Evolutionary conservation across 345 rosid genomes (phyloP), one percentile per base, ranked within the genome.

Genomic region (Sapria himalayana): DNA sequence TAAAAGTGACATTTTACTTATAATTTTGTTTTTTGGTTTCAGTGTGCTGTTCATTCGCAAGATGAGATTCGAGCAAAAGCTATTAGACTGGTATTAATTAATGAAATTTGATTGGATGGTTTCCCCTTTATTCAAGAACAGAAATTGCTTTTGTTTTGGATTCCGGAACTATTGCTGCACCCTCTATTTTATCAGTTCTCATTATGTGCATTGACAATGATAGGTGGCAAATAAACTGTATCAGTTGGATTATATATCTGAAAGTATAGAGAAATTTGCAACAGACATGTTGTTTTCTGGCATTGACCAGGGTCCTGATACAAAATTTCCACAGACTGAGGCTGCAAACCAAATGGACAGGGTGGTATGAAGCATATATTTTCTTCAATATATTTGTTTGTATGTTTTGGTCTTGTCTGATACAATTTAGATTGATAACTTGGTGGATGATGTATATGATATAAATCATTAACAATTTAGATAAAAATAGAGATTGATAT

Each of bases 161-260:
- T n/a, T n/a, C n/a, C n/a, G n/a, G n/a, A n/a, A n/a, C n/a, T n/a
- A n/a, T n/a, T n/a, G n/a, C n/a, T n/a, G n/a, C n/a, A 19, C 60
- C 12, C 22, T 25, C 43, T 17, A 42, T 37, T 37, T 45, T 19
- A 37, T 16, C 34, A 46, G 17, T 38, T 56, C 50, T 32, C 20
- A 38, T n/a, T n/a, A n/a, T n/a, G 9, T 44, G 23, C 32, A 24
- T 22, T 50, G 16, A 41, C 29, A 4, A 37, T 44, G 47, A 48
- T 56, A 89, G 98, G 98, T 82, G 50, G 76, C 98, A 9, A 89
- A 89, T 66, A 82, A 89, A 71, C 85, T 89, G 45, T 82, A 68
- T 73, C 94, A 66, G 65, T 56, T 89, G 32, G 54, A 70, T 63
- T 79, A 72, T 52, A 59, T 69, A 62, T 51, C 91, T 22, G 76